Percentiles rank a stretch among this genome's conserved stretches.
These are phyloP conservation scores for Plantago ovata DNA, from an alignment of 257 asterid species.

Conservation along the genomic window DNA sequence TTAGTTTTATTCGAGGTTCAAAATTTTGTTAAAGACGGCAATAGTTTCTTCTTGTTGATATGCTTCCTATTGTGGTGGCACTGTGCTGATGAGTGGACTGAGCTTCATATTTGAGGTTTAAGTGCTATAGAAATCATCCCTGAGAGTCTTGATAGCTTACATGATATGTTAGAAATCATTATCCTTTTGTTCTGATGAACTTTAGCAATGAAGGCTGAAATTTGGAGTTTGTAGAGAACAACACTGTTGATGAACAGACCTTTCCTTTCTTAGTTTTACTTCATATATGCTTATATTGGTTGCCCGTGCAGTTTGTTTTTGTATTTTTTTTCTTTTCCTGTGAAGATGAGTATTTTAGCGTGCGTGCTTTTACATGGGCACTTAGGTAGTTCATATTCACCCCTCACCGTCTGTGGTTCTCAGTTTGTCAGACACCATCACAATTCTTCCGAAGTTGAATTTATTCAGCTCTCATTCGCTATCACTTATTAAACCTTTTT, in stretches of 20 bases:
- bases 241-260: not conserved
- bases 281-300: constrained; percentile 1
- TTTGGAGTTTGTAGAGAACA: not conserved
- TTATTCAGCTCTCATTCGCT: not conserved
- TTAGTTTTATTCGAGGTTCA: constrained; percentile 21
- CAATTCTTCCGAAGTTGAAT: not conserved
- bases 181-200: not conserved
- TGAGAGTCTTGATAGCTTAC: no score
- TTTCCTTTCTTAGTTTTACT: constrained; percentile 5
- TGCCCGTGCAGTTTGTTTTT: not conserved
- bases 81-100: not conserved
- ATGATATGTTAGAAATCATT: not conserved
- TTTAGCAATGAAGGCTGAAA: not conserved
- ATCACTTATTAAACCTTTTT: not conserved
- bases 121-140: not conserved
- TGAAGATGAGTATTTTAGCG: constrained; percentile 4
- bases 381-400: not conserved
- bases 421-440: no score
- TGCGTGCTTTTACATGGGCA: not conserved
- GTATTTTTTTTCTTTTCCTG: not conserved
- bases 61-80: not conserved
- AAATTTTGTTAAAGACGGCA: constrained; percentile 29
- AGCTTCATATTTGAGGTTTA: not conserved
- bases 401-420: no score
- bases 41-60: constrained; percentile 2